Conservation (phyloP, 805 yeast species). For the Wilhelminamyces savonicus region DNA sequence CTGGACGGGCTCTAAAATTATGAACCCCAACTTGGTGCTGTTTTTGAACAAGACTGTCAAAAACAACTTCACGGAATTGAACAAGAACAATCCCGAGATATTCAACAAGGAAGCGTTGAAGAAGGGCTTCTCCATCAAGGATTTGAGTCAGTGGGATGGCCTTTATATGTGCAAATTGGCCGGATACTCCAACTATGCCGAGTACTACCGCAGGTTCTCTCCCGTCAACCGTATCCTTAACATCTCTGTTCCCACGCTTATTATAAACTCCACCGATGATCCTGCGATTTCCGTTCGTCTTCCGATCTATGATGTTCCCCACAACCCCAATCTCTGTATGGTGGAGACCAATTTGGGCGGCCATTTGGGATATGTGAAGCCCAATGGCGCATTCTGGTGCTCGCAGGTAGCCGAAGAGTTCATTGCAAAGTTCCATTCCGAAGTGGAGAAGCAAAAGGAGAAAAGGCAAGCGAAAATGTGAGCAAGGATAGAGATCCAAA, state of each 20-base stretch:
- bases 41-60: slow-evolving; percentile 27
- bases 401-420: slow-evolving; percentile 32
- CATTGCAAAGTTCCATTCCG: slow-evolving; percentile 14
- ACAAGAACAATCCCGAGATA: slow-evolving; percentile 17
- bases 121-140: slow-evolving; percentile 13
- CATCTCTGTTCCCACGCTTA: slow-evolving; percentile 57
- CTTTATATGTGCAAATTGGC: slow-evolving; percentile 57
- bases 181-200: slow-evolving; percentile 57
- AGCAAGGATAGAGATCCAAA: too few species aligned
- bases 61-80: slow-evolving; percentile 30
- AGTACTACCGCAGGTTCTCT: slow-evolving; percentile 61
- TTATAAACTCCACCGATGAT: slow-evolving; percentile 65
- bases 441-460: too few species aligned
- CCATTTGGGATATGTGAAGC: slow-evolving; percentile 73
- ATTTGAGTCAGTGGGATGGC: slow-evolving; percentile 56
- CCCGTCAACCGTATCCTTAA: slow-evolving; percentile 45
- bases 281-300: slow-evolving; percentile 58
- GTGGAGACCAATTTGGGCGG: slow-evolving; percentile 69
- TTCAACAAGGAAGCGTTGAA: slow-evolving; percentile 15
- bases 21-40: slow-evolving; percentile 25
- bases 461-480: too few species aligned
- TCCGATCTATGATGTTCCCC: slow-evolving; percentile 44
- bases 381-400: slow-evolving; percentile 59
- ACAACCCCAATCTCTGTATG: slow-evolving; percentile 55
- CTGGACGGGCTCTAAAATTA: slow-evolving; percentile 27